Evolutionary conservation across 2,329 filamentous ascomycete genomes (phyloP), one percentile per base, ranked within the genome.

Genomic region (Epichloe sp.): DNA sequence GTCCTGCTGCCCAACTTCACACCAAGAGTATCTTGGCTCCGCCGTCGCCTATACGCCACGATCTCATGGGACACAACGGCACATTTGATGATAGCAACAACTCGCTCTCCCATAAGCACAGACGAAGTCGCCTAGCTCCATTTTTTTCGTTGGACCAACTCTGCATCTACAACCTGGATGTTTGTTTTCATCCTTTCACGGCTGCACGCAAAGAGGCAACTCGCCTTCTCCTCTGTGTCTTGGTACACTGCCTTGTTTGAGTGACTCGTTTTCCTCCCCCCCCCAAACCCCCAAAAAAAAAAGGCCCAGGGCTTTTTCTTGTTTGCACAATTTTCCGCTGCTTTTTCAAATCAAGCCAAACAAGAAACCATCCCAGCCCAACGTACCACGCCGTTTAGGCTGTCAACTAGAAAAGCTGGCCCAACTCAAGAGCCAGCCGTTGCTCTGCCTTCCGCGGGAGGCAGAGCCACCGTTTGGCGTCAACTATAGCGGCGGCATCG

Each of bases 351-450:
- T 12, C 31, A 37, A 47, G 7, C 21, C 23, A 31, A 41, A 49
- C 31, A 23, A 49, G n/a, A 19, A 17, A 36, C 5, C 45, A 35
- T 54, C 36, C 17, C 49, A 48, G 36, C 44, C 49, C 47, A 44
- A 50, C 49, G 44, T 3, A 35, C 31, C 43, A 44, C 40, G 55
- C 54, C 52, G 52, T 40, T 52, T 47, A 38, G 48, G 50, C 56
- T 62, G 61, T 61, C 63, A 49, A 31, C 48, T 23, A 44, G 66
- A 62, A 60, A 63, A 65, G 56, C 64, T 69, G 67, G 67, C 66
- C 65, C 66, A 69, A 69, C 60, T 69, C 63, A 66, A 67, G 64
- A 68, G 63, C 60, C 65, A 67, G 61, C 60, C 65, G 55, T 60
- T 64, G 57, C 62, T 69, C 67, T 69, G 66, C 66, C 66, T 69